Base-by-base conservation (phyloP, 2,329 filamentous ascomycete species). In the Chaetomiaceae sp. region DNA sequence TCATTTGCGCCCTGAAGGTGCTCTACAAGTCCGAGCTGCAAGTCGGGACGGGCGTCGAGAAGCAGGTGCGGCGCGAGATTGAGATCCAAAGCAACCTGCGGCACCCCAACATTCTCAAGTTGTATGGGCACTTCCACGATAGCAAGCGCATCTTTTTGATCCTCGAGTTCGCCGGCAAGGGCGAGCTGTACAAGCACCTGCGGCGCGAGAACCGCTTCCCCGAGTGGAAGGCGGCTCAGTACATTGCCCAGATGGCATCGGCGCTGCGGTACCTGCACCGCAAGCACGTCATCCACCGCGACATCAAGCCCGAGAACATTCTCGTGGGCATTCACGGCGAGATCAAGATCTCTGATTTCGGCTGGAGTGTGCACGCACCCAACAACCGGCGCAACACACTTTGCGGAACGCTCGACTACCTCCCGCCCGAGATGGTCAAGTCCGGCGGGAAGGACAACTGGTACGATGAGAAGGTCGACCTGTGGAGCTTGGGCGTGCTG, bases 241-340 rank as follows among this genome's bases (percentile, higher is more conserved):
- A 92, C 68, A 83, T 93, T 56, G 88, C 88, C 2, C 89, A 95
- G 69, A 93, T 93, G 88, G 87, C 87, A n/a, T 86, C 86, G 39
- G 90, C 90, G 0, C 73, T 96, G 61, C 85, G 85, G 60, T 97
- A 96, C 65, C 79, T 96, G 40, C 91, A 96, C 74, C 89, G 89
- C 68, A 97, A 97, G 74, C 90, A 96, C 68, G 88, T 97, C 60
- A 97, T 97, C 73, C 92, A 97, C 70, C 81, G 91, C 53, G 91
- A 97, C 63, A 97, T 97, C 73, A 97, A 97, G 75, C 91, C 91
- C 2, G 91, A 97, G 71, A 97, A 97, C 64, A 97, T 97, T 58
- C 79, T 97, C 19, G 86, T 97, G 25, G 92, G 92, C 13, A 90
- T 97, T 54, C 92, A 97, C 66, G 93, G 91, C 59, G 93, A 99